phyloP scores from a whole-genome alignment of 2,329 filamentous ascomycete genomes.

The Ilyonectria sp. region DNA sequence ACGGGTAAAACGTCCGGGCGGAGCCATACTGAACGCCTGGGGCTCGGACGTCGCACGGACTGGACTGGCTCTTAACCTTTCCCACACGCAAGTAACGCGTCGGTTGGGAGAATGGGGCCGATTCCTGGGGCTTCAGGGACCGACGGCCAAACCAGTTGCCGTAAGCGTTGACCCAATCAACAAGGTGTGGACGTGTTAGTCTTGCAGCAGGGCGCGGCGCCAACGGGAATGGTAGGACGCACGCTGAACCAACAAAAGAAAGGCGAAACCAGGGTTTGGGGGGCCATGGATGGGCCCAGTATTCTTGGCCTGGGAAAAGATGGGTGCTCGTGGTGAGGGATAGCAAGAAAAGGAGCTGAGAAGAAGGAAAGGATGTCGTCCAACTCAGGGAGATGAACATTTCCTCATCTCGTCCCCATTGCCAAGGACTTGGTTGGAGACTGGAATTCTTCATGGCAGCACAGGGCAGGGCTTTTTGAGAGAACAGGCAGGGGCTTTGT shows the following conservation, averaged over 20 bases:
- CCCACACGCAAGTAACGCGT: no score
- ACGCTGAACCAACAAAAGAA: not conserved
- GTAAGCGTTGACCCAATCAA: not conserved
- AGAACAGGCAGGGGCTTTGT: not conserved
- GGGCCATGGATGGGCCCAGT: not conserved
- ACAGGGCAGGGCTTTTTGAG: not conserved
- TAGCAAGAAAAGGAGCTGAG: not conserved
- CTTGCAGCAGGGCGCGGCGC: not conserved
- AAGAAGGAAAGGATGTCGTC: not conserved
- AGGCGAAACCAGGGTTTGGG: not conserved
- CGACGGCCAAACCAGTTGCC: no score
- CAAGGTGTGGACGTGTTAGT: not conserved
- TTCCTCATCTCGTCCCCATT: not conserved
- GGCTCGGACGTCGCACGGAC: conserved; percentile 12
- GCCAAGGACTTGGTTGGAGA: not conserved
- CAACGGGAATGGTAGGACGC: not conserved
- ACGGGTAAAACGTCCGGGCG: conserved; percentile 25
- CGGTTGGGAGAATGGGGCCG: no score
- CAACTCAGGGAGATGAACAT: not conserved
- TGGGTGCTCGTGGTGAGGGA: not conserved
- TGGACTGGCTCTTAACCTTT: not conserved
- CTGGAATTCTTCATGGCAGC: not conserved
- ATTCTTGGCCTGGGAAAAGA: not conserved
- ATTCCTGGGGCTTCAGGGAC: no score
- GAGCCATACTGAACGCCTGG: not conserved